Evolutionary conservation across 2,329 filamentous ascomycete species (phyloP).

Genomic region (Pseudogymnoascus sp.): DNA sequence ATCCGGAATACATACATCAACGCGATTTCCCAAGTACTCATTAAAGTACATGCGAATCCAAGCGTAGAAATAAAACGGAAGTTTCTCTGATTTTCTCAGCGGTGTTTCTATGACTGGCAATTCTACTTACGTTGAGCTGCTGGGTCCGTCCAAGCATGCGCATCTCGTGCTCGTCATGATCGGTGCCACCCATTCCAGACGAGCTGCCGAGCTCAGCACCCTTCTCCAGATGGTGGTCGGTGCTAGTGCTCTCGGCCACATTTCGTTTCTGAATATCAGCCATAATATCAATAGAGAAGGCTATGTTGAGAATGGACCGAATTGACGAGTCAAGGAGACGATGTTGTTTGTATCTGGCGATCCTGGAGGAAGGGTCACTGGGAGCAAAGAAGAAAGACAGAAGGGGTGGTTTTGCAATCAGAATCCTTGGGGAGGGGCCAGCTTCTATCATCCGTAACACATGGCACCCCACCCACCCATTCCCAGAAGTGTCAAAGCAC

Average conservation of each 20-base stretch:
- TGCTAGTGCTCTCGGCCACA: slow-evolving; percentile 3
- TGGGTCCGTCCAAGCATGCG: slow-evolving; percentile 25
- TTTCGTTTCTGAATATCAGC: not conserved
- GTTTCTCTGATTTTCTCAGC: slow-evolving; percentile 25
- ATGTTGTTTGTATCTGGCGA: not conserved
- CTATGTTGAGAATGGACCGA: too few species aligned
- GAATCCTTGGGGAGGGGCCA: not conserved
- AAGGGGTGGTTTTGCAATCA: not conserved
- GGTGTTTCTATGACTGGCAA: not conserved
- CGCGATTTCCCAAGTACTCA: slow-evolving; percentile 37
- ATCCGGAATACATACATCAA: slow-evolving; percentile 24
- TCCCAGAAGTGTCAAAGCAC: not conserved
- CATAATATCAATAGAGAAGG: not conserved
- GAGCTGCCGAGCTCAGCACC: slow-evolving; percentile 17
- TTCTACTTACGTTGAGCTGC: slow-evolving; percentile 20
- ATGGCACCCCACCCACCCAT: not conserved
- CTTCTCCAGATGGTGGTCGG: slow-evolving; percentile 4
- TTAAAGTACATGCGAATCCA: slow-evolving; percentile 35
- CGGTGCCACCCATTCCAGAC: slow-evolving; percentile 20
- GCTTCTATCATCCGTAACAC: not conserved
- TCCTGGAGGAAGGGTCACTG: not conserved
- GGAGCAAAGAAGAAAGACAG: not conserved
- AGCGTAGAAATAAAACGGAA: slow-evolving; percentile 34
- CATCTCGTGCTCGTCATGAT: slow-evolving; percentile 29
- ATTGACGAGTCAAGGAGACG: not conserved